A percentile compares a stretch with the other conserved stretches of the same genome.
Conservation (phyloP, 371 early-diverging fungal genomes). For the Apophysomyces ossiformis region DNA sequence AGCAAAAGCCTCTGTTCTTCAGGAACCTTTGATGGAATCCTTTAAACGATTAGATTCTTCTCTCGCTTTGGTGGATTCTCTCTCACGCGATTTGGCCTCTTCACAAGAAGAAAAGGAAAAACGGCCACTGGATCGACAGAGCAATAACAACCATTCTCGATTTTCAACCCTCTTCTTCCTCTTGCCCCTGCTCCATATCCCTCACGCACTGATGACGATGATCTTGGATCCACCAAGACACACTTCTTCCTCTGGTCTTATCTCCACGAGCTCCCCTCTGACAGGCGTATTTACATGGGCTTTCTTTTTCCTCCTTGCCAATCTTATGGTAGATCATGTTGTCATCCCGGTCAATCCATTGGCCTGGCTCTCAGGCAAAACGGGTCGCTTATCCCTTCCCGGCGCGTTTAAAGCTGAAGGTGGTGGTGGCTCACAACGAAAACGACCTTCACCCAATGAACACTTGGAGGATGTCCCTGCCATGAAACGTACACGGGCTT, state of each 20-base stretch:
- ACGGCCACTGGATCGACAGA: neutral
- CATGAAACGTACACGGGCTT: constrained; percentile 2
- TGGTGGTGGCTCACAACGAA: neutral
- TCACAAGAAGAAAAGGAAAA: neutral
- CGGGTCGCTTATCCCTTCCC: neutral
- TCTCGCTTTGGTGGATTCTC: constrained; percentile 52
- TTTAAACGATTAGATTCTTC: constrained; percentile 47
- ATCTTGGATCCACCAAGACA: constrained; percentile 24
- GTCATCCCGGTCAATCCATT: constrained; percentile 8
- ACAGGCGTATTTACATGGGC: constrained; percentile 25
- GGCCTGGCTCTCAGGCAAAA: neutral
- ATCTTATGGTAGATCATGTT: constrained; percentile 23
- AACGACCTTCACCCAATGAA: neutral
- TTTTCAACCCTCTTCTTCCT: constrained; percentile 18
- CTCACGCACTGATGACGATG: constrained; percentile 30
- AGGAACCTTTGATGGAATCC: constrained; percentile 40
- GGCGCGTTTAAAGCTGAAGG: constrained; percentile 14
- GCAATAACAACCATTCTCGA: neutral
- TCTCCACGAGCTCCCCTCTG: neutral
- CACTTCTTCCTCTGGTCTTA: constrained; percentile 9
- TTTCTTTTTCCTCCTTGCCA: constrained; percentile 24
- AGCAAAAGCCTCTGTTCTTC: neutral
- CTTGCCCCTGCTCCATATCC: constrained; percentile 30
- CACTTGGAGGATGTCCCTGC: neutral
- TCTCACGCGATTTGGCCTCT: constrained; percentile 47